phyloP scores from a whole-genome alignment of 129 eudicot genomes.

The Glebionis coronaria region DNA sequence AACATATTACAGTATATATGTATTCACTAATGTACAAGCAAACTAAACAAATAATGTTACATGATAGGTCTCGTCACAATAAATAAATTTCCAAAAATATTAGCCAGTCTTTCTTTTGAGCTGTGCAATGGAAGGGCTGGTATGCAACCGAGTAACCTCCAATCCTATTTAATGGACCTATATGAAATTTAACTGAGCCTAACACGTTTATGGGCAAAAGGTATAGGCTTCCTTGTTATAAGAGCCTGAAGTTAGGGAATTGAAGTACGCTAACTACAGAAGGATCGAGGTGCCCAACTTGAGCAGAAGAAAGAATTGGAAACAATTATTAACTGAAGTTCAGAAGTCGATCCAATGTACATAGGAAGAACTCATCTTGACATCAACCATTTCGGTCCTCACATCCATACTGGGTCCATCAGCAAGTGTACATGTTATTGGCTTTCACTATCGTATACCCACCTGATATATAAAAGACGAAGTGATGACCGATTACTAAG shows the following conservation, averaged over 20 bases:
- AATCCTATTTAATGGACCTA: conserved; percentile 13
- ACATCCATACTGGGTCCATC: conserved; percentile 26
- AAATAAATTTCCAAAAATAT: conserved; percentile 14
- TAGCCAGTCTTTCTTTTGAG: background rate
- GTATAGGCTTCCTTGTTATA: conserved; percentile 34
- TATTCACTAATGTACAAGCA: conserved; percentile 27
- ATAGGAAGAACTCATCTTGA: conserved; percentile 16
- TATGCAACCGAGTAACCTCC: background rate
- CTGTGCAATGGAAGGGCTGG: background rate
- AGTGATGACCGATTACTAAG: background rate
- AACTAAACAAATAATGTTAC: conserved; percentile 25
- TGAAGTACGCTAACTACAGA: conserved; percentile 13
- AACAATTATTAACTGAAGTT: conserved; percentile 32
- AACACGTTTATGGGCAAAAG: conserved; percentile 16
- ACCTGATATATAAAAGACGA: conserved; percentile 29
- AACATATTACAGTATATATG: conserved; percentile 6
- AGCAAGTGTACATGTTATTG: conserved; percentile 39
- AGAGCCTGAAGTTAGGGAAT: conserved; percentile 33
- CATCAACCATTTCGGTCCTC: conserved; percentile 32
- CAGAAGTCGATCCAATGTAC: conserved; percentile 17
- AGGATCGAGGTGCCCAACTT: conserved; percentile 17
- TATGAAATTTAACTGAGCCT: conserved; percentile 17
- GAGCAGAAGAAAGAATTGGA: conserved; percentile 35
- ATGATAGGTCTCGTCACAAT: conserved; percentile 7
- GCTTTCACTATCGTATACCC: conserved; percentile 58